Evolutionary conservation across 192 early-diverging fungal genomes (phyloP), one percentile per base, ranked within the genome.

Genomic region (Dissophora globulifera): DNA sequence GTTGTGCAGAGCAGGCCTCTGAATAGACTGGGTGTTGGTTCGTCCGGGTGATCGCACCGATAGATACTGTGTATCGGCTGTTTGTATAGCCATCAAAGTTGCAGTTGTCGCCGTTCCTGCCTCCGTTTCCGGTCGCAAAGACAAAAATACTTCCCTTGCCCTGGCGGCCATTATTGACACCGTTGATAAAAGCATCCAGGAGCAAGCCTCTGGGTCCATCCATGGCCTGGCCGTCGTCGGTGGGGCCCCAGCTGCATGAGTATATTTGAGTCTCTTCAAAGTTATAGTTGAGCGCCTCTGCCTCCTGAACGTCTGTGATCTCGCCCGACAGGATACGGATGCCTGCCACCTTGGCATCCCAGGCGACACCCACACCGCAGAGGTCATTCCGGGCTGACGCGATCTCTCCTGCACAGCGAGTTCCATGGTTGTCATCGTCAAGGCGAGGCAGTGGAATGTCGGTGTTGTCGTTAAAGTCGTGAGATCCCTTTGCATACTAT

Each of bases 11-110:
- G 67, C 96, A 98, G 13, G 74, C 56, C 80, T 98, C 96, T 19
- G 94, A 88, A 69, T 97, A 98, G 42, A 76, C 79, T 6, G 96
- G 95, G 67, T 95, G 94, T 5, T 82, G 50, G 43, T 93, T 91
- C 1, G 79, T 50, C 35, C 91, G 87, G 65, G 93, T 90, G 40
- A 98, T 84, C 25, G 96, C 94, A 6, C 93, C 92, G 12, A 98
- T 92, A 3, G 95, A 95, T 60, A 98, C 90, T 1, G 96, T 97
- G 78, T 94, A 98, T 16, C 96, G 93, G 63, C 90, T 93, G 82
- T 98, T 98, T 25, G 95, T 95, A 81, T 97, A 97, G 13, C 95
- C 95, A 67, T 98, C 95, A 83, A 89, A 95, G 79, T 98, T 98
- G 82, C 96, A 98, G 79, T 98, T 96, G 58, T 98, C 96, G 40